Conservation (phyloP, 352 stramenopile species). For the Globisporangium splendens region DNA sequence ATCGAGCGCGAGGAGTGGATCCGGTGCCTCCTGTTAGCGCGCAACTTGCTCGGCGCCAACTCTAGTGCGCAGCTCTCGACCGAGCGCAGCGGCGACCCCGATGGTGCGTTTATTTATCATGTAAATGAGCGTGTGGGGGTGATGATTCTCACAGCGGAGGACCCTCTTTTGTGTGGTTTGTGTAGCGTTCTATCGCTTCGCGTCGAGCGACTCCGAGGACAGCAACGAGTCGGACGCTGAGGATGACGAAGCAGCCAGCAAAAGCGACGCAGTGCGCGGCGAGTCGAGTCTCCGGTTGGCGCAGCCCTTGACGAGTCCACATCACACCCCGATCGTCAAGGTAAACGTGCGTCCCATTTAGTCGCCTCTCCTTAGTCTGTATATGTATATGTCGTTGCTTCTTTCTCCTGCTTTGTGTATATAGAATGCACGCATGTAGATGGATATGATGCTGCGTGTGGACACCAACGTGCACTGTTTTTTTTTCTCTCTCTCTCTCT, state of each 20-base stretch:
- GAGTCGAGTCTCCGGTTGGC: constrained; percentile 21
- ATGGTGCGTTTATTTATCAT: constrained; percentile 12
- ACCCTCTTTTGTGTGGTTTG: not conserved
- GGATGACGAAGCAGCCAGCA: constrained; percentile 12
- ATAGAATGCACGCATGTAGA: constrained; percentile 5
- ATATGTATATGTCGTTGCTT: not conserved
- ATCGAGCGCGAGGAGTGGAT: constrained; percentile 44
- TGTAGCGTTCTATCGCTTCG: constrained; percentile 48
- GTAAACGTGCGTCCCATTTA: constrained; percentile 27
- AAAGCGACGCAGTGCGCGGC: not conserved
- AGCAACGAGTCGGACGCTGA: constrained; percentile 25
- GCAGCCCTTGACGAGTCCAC: constrained; percentile 20
- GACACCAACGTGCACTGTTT: not conserved
- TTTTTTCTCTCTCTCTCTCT: not conserved
- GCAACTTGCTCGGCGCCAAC: constrained; percentile 25
- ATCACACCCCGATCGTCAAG: constrained; percentile 20
- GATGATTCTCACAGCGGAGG: not conserved
- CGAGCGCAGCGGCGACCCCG: constrained; percentile 9
- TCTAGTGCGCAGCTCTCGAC: not conserved
- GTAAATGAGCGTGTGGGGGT: not conserved
- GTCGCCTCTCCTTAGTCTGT: not conserved
- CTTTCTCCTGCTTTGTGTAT: not conserved
- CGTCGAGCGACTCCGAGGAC: constrained; percentile 47
- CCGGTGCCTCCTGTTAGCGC: constrained; percentile 35
- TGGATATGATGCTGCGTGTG: not conserved